Conservation (phyloP, 2,329 filamentous ascomycete species). For the Trichoderma harzianum region DNA sequence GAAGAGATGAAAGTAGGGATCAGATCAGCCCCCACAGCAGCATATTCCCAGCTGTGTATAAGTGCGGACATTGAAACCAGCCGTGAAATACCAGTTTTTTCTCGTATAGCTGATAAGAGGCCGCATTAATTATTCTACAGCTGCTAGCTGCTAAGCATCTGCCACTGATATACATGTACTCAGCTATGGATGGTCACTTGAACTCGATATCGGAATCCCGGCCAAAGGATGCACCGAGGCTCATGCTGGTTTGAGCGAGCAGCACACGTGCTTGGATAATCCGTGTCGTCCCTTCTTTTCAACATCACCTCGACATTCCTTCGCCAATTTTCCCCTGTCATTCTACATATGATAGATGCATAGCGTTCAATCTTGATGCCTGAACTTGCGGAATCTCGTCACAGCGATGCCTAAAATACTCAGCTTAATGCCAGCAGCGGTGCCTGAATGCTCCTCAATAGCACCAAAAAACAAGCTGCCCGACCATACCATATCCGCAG, state of each 20-base stretch:
- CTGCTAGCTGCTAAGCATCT: background rate
- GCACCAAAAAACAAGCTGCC: background rate
- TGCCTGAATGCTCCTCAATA: background rate
- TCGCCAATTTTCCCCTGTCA: background rate
- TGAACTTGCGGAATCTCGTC: background rate
- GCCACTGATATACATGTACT: background rate
- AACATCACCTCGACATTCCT: background rate
- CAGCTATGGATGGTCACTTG: background rate
- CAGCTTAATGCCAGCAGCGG: background rate
- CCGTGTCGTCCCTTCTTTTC: background rate
- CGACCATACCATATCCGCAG: background rate
- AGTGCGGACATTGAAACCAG: background rate
- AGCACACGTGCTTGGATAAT: background rate
- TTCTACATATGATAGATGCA: background rate
- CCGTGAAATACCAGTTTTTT: background rate
- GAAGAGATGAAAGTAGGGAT: background rate
- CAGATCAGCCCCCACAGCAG: background rate
- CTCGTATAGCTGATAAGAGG: background rate
- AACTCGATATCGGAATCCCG: background rate
- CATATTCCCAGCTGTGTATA: too few relatives aligned
- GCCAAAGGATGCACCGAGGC: background rate
- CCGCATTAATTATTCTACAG: background rate
- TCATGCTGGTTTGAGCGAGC: background rate
- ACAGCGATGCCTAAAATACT: background rate
- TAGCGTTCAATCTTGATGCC: background rate